Base-by-base conservation (phyloP, 2,329 filamentous ascomycete species). In the Teratosphaeria destructans region DNA sequence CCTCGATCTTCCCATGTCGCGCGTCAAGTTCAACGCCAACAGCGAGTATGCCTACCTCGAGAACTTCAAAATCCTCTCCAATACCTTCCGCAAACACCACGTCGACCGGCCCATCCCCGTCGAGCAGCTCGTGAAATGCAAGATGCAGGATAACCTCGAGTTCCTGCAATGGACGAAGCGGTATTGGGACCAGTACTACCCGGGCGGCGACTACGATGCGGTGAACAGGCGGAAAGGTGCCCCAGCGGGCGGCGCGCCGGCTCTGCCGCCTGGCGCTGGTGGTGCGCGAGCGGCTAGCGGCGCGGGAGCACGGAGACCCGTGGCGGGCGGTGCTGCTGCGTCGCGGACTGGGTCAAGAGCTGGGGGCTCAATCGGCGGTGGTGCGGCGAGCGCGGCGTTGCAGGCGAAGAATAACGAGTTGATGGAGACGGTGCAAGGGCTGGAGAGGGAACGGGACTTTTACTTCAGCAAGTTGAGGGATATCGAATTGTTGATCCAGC, bases 71-170 rank as follows among this genome's bases (percentile, higher is more conserved):
- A 82, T 97, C 68, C 81, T 99, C 66, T 93, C 96, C 78, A 93
- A 91, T 75, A 82, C 83, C 65, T 97, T 97, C 73, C 81, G 85
- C 63, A 89, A 88, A 75, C 92, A 97, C 77, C 81, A 85, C 65
- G 83, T 99, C 78, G 92, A 97, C 70, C 91, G 91, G 74, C 87
- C 88, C 32, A 86, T 99, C 68, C 90, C 90, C 61, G 90, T 97
- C 73, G 85, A 96, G 75, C 81, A 83, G 60, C 85, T 99, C 61
- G 85, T 94, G 70, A 99, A 97, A 77, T 99, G 94, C 82, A 96
- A 96, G 81, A 99, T 99, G 93, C 94, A 99, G 82, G 94, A 99
- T 77, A 99, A 99, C 79, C 88, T 99, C 69, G 94, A 97, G 73
- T 99, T 99, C 75, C 81, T 99, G 62, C 94, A 99, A 78, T 99